Evolutionary conservation across 2,329 filamentous ascomycete species (phyloP).

Genomic region (Fusarium tjaetaba): DNA sequence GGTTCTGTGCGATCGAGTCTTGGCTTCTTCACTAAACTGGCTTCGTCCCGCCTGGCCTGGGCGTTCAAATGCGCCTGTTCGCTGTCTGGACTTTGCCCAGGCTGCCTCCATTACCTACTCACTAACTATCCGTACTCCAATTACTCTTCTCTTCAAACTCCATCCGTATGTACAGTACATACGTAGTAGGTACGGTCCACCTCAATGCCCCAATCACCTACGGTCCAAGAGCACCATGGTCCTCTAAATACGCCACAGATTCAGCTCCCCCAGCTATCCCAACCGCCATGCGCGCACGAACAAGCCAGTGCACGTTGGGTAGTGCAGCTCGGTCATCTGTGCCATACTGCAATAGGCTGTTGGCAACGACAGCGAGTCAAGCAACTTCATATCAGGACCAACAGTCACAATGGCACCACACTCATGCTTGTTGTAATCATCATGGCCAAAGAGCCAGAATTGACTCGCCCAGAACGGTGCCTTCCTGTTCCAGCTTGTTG

Average conservation of each 20-base stretch:
- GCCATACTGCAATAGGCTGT: slow-evolving; percentile 20
- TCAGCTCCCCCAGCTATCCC: slow-evolving; percentile 24
- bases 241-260: slow-evolving; percentile 31
- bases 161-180: not conserved
- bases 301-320: slow-evolving; percentile 30
- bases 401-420: slow-evolving; percentile 13
- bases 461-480: slow-evolving; percentile 27
- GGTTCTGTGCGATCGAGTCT: slow-evolving; percentile 29
- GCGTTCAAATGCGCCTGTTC: slow-evolving; percentile 39
- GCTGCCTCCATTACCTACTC: not conserved
- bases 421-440: slow-evolving; percentile 7
- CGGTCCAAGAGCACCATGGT: not conserved
- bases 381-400: slow-evolving; percentile 18
- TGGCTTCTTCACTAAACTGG: slow-evolving; percentile 32
- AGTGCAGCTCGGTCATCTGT: slow-evolving; percentile 25
- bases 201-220: not conserved
- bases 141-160: not conserved
- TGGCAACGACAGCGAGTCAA: slow-evolving; percentile 31
- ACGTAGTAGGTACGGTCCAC: not conserved
- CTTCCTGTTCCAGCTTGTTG: slow-evolving; percentile 31
- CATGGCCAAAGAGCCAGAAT: slow-evolving; percentile 19
- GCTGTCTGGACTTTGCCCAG: slow-evolving; percentile 27
- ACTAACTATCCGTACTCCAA: too few relatives aligned
- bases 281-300: slow-evolving; percentile 12
- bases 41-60: slow-evolving; percentile 42